Conservation (phyloP, 75 land plant genomes). For the Adiantum capillusveneris region DNA sequence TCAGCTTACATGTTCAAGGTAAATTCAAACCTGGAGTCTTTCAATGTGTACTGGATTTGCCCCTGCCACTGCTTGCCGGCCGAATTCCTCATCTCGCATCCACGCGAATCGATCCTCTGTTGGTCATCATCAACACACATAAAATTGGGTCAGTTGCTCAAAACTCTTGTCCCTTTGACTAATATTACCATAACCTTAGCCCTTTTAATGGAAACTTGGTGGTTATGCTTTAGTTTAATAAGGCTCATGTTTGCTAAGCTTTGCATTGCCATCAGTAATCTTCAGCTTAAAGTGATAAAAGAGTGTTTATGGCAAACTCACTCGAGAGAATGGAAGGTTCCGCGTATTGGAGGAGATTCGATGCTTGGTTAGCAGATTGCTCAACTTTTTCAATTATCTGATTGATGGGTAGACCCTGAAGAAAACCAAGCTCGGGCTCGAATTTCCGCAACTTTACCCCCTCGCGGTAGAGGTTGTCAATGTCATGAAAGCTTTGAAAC, state of each 20-base stretch:
- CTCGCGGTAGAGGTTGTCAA: constrained; percentile 64
- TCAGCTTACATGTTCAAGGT: background rate
- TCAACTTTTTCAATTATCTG: constrained; percentile 25
- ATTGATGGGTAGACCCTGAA: constrained; percentile 42
- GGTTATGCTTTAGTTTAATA: too few relatives aligned
- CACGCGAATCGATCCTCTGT: constrained; percentile 81
- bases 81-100: constrained; percentile 82
- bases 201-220: background rate
- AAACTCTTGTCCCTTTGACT: background rate
- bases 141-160: background rate
- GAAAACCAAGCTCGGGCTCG: constrained; percentile 9
- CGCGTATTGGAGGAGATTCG: constrained; percentile 36
- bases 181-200: background rate
- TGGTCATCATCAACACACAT: background rate
- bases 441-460: constrained; percentile 30
- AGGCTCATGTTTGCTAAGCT: too few relatives aligned
- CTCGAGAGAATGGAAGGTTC: constrained; percentile 55
- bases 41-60: constrained; percentile 67
- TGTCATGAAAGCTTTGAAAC: constrained; percentile 52
- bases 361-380: constrained; percentile 34
- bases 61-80: constrained; percentile 71
- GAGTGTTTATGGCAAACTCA: too few relatives aligned
- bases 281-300: too few relatives aligned
- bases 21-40: constrained; percentile 24
- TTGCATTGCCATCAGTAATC: too few relatives aligned